Conservation (phyloP, 495 filamentous ascomycete species). For the Penicillium silybi region DNA sequence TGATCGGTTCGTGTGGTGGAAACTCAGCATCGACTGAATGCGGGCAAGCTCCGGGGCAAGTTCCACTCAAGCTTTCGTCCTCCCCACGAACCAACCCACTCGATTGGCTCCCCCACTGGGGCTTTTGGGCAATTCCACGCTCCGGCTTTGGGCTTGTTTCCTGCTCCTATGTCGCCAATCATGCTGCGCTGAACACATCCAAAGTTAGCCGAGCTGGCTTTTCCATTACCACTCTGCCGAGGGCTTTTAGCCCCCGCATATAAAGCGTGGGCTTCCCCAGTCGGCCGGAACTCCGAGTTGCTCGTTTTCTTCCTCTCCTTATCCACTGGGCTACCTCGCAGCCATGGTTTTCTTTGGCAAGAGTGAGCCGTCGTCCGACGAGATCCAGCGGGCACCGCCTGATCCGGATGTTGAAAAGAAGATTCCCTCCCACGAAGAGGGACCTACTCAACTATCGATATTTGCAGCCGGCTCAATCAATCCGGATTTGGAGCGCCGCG, state of each 20-base stretch:
- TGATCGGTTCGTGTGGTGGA: neutral
- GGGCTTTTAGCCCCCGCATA: neutral
- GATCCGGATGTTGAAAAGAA: constrained; percentile 34
- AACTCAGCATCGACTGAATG: neutral
- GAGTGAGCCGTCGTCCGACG: constrained; percentile 19
- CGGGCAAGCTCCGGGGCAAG: constrained; percentile 4
- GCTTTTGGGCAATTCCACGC: neutral
- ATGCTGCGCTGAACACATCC: neutral
- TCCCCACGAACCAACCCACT: constrained; percentile 7
- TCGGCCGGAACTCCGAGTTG: neutral
- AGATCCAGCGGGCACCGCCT: constrained; percentile 18
- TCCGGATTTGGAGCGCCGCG: constrained; percentile 50
- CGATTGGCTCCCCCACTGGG: constrained; percentile 6
- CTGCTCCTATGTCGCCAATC: neutral
- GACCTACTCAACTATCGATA: constrained; percentile 15
- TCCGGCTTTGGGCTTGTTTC: neutral
- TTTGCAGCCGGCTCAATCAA: constrained; percentile 31
- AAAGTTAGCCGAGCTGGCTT: neutral
- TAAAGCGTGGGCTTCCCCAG: neutral
- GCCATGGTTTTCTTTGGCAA: constrained; percentile 33
- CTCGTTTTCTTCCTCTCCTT: neutral
- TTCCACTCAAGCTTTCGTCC: constrained; percentile 12
- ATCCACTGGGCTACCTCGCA: neutral
- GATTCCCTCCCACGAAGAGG: constrained; percentile 23
- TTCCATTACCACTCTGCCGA: neutral